phyloP scores from a whole-genome alignment of 2,329 filamentous ascomycete genomes.

The Aspergillus sp. region DNA sequence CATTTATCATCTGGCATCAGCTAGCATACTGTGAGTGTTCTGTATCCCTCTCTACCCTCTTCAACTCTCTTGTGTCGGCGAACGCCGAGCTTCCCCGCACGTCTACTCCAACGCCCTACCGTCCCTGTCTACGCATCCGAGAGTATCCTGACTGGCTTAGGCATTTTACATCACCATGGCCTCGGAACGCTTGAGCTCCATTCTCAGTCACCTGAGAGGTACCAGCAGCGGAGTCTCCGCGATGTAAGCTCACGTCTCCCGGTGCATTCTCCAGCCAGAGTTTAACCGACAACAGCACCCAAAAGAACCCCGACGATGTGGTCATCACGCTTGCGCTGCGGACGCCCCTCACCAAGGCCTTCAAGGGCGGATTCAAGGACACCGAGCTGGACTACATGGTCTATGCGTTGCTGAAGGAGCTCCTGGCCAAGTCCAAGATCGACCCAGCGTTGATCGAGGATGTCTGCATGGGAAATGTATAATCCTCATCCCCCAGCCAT shows the following conservation, averaged over 20 bases:
- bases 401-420: slow-evolving; percentile 76
- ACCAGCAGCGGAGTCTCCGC: slow-evolving; percentile 67
- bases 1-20: not conserved
- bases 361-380: slow-evolving; percentile 94
- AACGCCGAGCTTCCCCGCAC: slow-evolving; percentile 1
- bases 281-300: slow-evolving; percentile 58
- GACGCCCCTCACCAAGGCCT: slow-evolving; percentile 82
- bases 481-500: slow-evolving; percentile 21
- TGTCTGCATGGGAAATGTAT: slow-evolving; percentile 86
- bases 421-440: slow-evolving; percentile 68
- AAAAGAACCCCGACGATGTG: slow-evolving; percentile 92
- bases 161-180: slow-evolving; percentile 60
- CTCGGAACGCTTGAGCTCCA: slow-evolving; percentile 78
- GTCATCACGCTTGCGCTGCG: slow-evolving; percentile 92
- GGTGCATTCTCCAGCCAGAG: slow-evolving; percentile 1
- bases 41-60: not conserved
- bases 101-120: not conserved
- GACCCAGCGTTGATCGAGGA: slow-evolving; percentile 83
- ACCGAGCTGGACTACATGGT: slow-evolving; percentile 83
- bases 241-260: slow-evolving; percentile 61
- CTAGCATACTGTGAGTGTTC: no score
- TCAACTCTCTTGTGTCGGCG: not conserved
- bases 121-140: not conserved
- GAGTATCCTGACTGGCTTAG: not conserved
- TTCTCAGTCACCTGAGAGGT: slow-evolving; percentile 75